Conservation (phyloP, 306 rosid genomes). For the Carpinus viminea region DNA sequence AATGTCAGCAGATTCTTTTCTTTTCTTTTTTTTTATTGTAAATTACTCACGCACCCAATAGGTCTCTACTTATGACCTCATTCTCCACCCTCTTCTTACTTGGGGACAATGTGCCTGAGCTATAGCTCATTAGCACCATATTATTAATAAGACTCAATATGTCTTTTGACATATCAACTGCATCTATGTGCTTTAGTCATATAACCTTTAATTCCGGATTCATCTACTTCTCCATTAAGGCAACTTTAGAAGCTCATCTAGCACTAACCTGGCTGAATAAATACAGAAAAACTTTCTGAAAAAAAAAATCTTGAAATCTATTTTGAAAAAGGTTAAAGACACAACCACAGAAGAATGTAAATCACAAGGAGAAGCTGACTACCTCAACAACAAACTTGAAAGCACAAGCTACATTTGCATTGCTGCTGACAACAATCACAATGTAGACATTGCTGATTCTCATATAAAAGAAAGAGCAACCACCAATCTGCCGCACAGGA, state of each 20-base stretch:
- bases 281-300: not conserved
- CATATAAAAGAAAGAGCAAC: conserved; percentile 96
- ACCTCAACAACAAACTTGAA: conserved; percentile 99
- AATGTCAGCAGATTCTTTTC: not conserved
- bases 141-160: not conserved
- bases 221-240: not conserved
- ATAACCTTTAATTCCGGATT: not conserved
- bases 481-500: conserved; percentile 98
- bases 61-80: not conserved
- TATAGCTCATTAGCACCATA: not conserved
- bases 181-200: not conserved
- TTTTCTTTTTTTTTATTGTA: not conserved
- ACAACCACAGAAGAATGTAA: conserved; percentile 7
- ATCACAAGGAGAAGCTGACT: conserved; percentile 22
- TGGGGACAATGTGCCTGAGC: not conserved
- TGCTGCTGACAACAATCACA: conserved; percentile 97
- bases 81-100: not conserved
- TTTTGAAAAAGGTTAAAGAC: not conserved
- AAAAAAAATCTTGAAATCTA: not conserved
- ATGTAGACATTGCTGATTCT: conserved; percentile 95
- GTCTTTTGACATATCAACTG: not conserved
- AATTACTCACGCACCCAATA: not conserved
- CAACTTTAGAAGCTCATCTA: not conserved
- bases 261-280: not conserved
- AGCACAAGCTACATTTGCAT: conserved; percentile 97